phyloP scores from a whole-genome alignment of 2,329 filamentous ascomycete genomes.

The Emergomyces africanus region DNA sequence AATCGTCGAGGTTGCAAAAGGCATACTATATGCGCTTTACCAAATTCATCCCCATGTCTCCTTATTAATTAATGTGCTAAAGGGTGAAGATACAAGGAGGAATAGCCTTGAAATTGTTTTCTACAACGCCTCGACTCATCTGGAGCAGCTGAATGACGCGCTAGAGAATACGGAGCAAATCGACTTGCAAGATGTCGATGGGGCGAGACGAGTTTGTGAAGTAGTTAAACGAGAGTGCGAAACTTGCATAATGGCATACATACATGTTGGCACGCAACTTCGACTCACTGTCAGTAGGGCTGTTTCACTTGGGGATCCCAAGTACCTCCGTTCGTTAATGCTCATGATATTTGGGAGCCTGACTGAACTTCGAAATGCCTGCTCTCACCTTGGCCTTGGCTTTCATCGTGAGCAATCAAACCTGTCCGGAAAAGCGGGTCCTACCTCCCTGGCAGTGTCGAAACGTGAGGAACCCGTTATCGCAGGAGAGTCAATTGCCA shows the following conservation, averaged over 20 bases:
- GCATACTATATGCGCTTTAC: conserved; percentile 42
- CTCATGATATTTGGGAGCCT: conserved; percentile 46
- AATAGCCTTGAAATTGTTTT: conserved; percentile 44
- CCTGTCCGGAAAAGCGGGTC: conserved; percentile 7
- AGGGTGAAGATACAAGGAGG: conserved; percentile 33
- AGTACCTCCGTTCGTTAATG: conserved; percentile 46
- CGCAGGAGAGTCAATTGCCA: conserved; percentile 20
- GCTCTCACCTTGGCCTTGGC: conserved; percentile 35
- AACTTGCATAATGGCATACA: conserved; percentile 39
- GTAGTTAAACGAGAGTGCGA: conserved; percentile 35
- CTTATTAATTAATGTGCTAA: conserved; percentile 35
- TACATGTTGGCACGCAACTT: conserved; percentile 37
- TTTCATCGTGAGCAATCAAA: conserved; percentile 15
- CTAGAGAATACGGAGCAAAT: conserved; percentile 38
- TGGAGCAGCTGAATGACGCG: conserved; percentile 44
- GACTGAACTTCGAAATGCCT: conserved; percentile 48
- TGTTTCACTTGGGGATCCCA: conserved; percentile 42
- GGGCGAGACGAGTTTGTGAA: conserved; percentile 26
- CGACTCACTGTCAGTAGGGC: conserved; percentile 38
- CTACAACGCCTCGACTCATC: conserved; percentile 42
- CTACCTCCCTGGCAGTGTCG: conserved; percentile 16
- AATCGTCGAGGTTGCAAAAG: conserved; percentile 43
- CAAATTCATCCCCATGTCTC: conserved; percentile 38
- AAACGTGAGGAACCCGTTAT: conserved; percentile 19
- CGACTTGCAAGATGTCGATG: conserved; percentile 39